Base-by-base conservation (phyloP, 2,329 filamentous ascomycete species). In the Botrytis pseudocinerea region DNA sequence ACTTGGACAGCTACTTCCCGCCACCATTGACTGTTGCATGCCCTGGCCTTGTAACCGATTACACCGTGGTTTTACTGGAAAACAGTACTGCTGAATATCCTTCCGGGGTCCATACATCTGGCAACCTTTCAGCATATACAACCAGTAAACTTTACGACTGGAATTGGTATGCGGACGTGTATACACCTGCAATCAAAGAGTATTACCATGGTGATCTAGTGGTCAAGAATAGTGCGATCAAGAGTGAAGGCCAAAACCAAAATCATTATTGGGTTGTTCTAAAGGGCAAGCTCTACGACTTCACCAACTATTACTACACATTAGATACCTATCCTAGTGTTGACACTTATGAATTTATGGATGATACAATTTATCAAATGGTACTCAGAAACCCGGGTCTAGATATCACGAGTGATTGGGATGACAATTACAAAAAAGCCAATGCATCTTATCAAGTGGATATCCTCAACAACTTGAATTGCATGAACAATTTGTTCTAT, bases 221-320 rank as follows among this genome's bases (percentile, higher is more conserved):
- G 2, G 93, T 88, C 85, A 87, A 90, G 60, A 85, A 83, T 63
- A 82, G 83, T 1, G 85, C 84, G 2, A 85, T 99, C 74, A 83
- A 87, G 73, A 83, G 82, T 0, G 86, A 97, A 76, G 96, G 94
- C 32, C 80, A 88, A 42, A 83, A 92, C 48, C 83, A 90, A 25
- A 86, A 89, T 71, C 91, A 92, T 77, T 87, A 88, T 80, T 98
- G 96, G 94, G 91, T 93, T 76, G 91, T 92, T 71, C 89, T 97
- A 75, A 86, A 93, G 44, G 86, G 90, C 71, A 88, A 87, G 69
- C 86, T 99, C 32, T 98, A 96, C 80, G 97, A 99, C 81, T 83
- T 99, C 71, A 97, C 93, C 0, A 89, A 98, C 81, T 99, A 99
- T 83, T 95, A 95, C 82, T 86, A 94, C 80, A 97, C 94, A 0